Evolutionary conservation across 257 asterid species (phyloP).

Genomic region (Verbena officinalis): DNA sequence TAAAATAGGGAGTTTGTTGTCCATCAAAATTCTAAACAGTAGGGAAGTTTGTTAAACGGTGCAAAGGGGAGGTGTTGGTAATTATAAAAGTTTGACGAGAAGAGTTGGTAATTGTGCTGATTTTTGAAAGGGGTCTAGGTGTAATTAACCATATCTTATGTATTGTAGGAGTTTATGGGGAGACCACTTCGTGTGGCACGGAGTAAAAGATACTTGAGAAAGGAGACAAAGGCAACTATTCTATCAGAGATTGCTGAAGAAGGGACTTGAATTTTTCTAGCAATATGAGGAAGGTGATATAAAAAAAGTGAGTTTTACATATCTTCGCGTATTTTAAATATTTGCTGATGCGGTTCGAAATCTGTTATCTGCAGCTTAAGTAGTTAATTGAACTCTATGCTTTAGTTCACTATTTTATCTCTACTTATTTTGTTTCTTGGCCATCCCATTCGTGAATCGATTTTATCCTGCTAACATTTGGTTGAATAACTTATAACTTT

Average conservation of each 20-base stretch:
- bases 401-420: not conserved
- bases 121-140: too few species aligned
- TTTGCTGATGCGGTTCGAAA: not conserved
- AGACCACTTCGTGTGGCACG: constrained; percentile 68
- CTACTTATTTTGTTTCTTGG: not conserved
- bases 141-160: not conserved
- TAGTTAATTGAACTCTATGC: not conserved
- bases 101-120: too few species aligned
- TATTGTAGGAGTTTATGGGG: constrained; percentile 86
- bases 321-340: constrained; percentile 13
- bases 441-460: not conserved
- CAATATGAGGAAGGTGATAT: constrained; percentile 18
- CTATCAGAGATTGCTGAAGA: constrained; percentile 40
- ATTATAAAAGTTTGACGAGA: too few species aligned
- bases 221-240: constrained; percentile 55
- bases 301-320: constrained; percentile 36
- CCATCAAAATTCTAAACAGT: too few species aligned
- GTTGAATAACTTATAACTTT: not conserved
- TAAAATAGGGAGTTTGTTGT: too few species aligned
- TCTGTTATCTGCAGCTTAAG: not conserved
- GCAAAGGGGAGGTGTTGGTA: too few species aligned
- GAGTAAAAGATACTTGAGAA: constrained; percentile 68
- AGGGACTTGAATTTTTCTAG: constrained; percentile 29
- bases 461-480: not conserved
- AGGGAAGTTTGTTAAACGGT: too few species aligned